A percentile compares a stretch with the other conserved stretches of the same genome.
These are phyloP conservation scores for Cladosporium phlei DNA, from an alignment of 2,329 filamentous ascomycete genomes.

Conservation along the genomic window DNA sequence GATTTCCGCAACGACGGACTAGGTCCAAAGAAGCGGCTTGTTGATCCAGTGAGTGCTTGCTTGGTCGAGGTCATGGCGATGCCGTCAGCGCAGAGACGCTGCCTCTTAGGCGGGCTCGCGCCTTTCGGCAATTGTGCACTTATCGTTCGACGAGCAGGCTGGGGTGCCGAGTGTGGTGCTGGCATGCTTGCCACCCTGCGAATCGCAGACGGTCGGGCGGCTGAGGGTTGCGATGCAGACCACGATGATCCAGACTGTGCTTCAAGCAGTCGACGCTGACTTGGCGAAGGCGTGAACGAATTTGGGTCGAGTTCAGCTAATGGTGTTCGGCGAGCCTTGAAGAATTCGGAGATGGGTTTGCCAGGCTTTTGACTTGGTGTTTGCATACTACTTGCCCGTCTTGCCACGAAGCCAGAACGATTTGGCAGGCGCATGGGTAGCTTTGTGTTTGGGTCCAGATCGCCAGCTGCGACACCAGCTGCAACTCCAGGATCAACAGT, in stretches of 20 bases:
- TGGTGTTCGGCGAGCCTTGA: conserved; percentile 59
- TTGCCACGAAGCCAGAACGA: conserved; percentile 21
- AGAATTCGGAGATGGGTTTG: conserved; percentile 60
- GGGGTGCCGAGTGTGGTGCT: conserved; percentile 38
- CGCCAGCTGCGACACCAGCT: conserved; percentile 68
- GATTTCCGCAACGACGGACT: conserved; percentile 34
- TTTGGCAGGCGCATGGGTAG: conserved; percentile 47
- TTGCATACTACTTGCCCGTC: conserved; percentile 20
- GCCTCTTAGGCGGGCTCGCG: conserved; percentile 36
- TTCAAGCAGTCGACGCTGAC: conserved; percentile 56
- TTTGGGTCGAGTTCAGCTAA: conserved; percentile 65
- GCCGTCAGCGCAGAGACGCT: conserved; percentile 42
- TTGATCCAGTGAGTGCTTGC: conserved; percentile 26
- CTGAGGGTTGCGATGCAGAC: conserved; percentile 47
- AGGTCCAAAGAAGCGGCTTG: conserved; percentile 44
- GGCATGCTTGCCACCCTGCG: conserved; percentile 22
- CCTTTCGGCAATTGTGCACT: conserved; percentile 30
- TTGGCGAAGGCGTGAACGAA: conserved; percentile 61
- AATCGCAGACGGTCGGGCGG: conserved; percentile 19
- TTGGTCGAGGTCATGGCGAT: conserved; percentile 27
- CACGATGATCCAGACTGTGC: conserved; percentile 51
- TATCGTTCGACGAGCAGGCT: conserved; percentile 37
- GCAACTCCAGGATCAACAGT: conserved; percentile 64
- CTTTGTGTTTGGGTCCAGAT: conserved; percentile 88
- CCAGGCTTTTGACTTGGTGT: conserved; percentile 54